Evolutionary conservation across 257 asterid genomes (phyloP).

Genomic region (Apocynum venetum): DNA sequence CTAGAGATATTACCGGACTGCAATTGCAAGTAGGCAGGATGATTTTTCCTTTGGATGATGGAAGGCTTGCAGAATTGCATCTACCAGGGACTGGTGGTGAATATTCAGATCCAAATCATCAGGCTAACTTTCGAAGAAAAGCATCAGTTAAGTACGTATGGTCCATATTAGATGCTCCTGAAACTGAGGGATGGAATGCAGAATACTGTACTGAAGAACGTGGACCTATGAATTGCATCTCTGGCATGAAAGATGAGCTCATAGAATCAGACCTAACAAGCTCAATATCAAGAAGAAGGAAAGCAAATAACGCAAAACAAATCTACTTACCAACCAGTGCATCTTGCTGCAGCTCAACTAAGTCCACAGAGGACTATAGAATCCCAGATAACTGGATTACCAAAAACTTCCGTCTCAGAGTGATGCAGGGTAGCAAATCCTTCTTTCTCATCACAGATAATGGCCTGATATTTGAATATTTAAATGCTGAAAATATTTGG

Average conservation of each 20-base stretch:
- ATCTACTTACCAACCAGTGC: conserved; percentile 39
- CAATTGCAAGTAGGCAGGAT: conserved; percentile 62
- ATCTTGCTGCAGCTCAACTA: conserved; percentile 22
- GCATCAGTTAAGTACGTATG: conserved; percentile 54
- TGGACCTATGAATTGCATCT: conserved; percentile 73
- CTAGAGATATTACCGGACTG: conserved; percentile 54
- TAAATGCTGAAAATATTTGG: conserved; percentile 59
- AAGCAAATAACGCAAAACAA: conserved; percentile 43
- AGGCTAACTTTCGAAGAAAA: conserved; percentile 42
- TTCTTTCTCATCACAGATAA: conserved; percentile 57
- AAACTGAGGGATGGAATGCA: conserved; percentile 91
- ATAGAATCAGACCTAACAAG: conserved; percentile 25
- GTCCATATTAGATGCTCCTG: conserved; percentile 81
- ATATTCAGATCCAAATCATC: conserved; percentile 46
- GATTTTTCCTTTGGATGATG: conserved; percentile 69
- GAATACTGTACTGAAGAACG: conserved; percentile 77
- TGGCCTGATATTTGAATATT: conserved; percentile 54
- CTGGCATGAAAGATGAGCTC: conserved; percentile 63
- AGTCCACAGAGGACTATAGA: conserved; percentile 24
- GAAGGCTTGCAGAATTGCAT: conserved; percentile 82
- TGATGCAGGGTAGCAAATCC: conserved; percentile 65
- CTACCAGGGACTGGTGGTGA: conserved; percentile 67
- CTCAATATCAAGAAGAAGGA: conserved; percentile 48
- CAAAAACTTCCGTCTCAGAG: conserved; percentile 48
- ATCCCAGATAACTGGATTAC: conserved; percentile 19